Percentiles rank a stretch among this genome's conserved stretches.
Evolutionary conservation across 2,329 filamentous ascomycete genomes (phyloP).

Genomic region (Exophiala calicioides): DNA sequence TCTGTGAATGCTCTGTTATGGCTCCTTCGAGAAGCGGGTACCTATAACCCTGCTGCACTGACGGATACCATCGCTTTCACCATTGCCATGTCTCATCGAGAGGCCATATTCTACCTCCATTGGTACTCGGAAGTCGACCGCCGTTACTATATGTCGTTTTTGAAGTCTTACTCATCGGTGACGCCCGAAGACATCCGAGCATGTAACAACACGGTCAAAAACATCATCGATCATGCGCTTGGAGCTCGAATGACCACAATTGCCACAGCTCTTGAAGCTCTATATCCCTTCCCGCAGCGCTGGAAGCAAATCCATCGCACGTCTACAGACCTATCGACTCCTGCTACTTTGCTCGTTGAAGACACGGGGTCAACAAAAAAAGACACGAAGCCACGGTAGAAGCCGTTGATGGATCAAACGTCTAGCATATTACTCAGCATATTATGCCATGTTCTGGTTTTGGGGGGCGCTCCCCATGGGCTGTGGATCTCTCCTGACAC

Average conservation of each 20-base stretch:
- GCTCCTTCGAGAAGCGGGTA: neutral
- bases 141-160: neutral
- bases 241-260: neutral
- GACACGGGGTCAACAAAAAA: no score
- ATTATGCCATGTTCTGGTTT: no score
- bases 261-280: neutral
- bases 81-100: neutral
- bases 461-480: no score
- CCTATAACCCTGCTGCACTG: neutral
- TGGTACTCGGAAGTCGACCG: neutral
- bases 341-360: no score
- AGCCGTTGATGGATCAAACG: no score
- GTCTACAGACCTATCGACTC: no score
- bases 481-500: no score
- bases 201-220: neutral
- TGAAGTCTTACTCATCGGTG: neutral
- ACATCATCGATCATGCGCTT: neutral
- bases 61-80: neutral
- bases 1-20: neutral
- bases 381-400: no score
- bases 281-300: neutral
- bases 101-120: neutral
- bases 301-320: no score
- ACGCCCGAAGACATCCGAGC: neutral
- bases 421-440: no score